Base-by-base conservation (phyloP, 768 basidiomycete species). In the Chiua virens region DNA sequence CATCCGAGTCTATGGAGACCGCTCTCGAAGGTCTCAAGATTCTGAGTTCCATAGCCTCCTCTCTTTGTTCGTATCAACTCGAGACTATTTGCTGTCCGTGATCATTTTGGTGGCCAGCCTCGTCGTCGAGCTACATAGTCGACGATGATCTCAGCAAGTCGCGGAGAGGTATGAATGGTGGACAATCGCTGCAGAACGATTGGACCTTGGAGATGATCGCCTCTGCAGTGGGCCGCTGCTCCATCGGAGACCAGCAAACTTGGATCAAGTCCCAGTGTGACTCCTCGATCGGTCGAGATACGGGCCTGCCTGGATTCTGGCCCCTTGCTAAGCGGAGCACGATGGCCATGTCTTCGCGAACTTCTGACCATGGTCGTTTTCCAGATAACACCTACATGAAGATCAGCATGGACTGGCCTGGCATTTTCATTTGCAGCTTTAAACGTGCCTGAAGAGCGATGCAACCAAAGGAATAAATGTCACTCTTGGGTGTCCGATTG, bases 381-480 rank as follows among this genome's bases (percentile, higher is more conserved):
- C 30, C 30, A 7, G 30, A 37, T 7, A 37, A 37, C 18, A 37
- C 36, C 36, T 37, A 11, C 36, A 18, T n/a, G n/a, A 20, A 37
- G 18, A 18, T 18, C 36, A 2, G 5, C n/a, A 18, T 27, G 25
- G n/a, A n/a, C 25, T 8, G 25, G 25, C 25, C 25, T 5, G 4
- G 8, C 25, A 27, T 27, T 27, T 27, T 27, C 3, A 71, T 68
- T 71, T 72, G 73, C 0, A 74, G 65, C 14, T n/a, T 15, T 1
- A 1, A 13, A 37, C 51, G 32, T 74, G 1, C 58, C 32, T 59
- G 57, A 1, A 58, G 53, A 7, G 32, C 25, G 15, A 77, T 65
- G 50, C 73, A 74, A 13, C 56, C 58, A 13, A 54, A 58, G 18
- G 52, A 51, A 20, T 58, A 59, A 13, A 59, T 37, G 10, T 59